These are phyloP conservation scores for Zygosaccharomyces bisporus DNA, from an alignment of 805 yeast genomes.

Conservation along the genomic window DNA sequence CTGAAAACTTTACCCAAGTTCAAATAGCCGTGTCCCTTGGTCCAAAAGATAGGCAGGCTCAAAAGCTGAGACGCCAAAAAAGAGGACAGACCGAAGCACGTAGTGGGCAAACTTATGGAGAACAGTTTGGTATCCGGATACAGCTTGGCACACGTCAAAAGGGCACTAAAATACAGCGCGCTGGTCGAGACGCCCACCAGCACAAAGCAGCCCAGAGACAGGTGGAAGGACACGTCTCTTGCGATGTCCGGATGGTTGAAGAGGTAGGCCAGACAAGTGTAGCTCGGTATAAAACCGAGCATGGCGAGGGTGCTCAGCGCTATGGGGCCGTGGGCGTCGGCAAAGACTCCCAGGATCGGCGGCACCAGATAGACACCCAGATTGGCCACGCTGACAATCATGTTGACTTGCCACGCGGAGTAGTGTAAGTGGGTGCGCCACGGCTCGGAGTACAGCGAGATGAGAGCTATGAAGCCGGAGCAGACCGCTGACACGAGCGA, in stretches of 20 bases:
- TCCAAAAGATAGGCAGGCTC: slow-evolving; percentile 41
- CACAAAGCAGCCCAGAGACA: slow-evolving; percentile 49
- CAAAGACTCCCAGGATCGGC: slow-evolving; percentile 75
- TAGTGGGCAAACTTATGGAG: slow-evolving; percentile 83
- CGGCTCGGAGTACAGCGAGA: slow-evolving; percentile 73
- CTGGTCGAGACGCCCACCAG: slow-evolving; percentile 71
- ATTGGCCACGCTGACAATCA: slow-evolving; percentile 68
- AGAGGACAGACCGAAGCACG: slow-evolving; percentile 81
- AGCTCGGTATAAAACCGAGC: slow-evolving; percentile 64
- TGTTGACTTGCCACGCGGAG: slow-evolving; percentile 63
- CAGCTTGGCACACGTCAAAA: slow-evolving; percentile 81
- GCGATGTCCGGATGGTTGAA: slow-evolving; percentile 28
- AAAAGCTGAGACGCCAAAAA: slow-evolving; percentile 65
- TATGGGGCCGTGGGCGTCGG: slow-evolving; percentile 84
- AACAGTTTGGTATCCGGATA: slow-evolving; percentile 72
- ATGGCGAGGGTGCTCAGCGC: slow-evolving; percentile 59
- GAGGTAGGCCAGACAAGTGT: slow-evolving; percentile 45
- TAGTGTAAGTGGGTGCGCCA: slow-evolving; percentile 58
- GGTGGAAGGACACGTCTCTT: slow-evolving; percentile 28
- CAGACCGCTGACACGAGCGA: slow-evolving; percentile 64
- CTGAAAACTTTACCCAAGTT: slow-evolving; percentile 51
- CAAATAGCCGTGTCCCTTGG: slow-evolving; percentile 32
- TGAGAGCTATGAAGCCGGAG: slow-evolving; percentile 78
- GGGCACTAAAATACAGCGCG: slow-evolving; percentile 63
- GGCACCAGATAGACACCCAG: slow-evolving; percentile 82